Evolutionary conservation across 352 stramenopile genomes (phyloP).

Genomic region (Globisporangium sylvaticum): DNA sequence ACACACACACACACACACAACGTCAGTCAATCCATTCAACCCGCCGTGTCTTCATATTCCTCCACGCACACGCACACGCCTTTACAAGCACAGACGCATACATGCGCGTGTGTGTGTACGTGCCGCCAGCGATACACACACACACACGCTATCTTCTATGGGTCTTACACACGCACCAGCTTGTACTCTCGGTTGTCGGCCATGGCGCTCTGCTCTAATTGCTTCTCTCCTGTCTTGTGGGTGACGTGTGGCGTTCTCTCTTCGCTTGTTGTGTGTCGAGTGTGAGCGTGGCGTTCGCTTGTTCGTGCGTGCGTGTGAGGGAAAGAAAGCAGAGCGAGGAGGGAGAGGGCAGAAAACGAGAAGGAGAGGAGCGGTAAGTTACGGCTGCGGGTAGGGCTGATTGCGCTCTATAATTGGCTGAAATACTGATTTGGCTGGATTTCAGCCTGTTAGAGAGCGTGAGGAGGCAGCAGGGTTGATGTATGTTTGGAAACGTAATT

Average conservation of each 20-base stretch:
- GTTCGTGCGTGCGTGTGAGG: not conserved
- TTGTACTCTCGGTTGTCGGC: slow-evolving; percentile 84
- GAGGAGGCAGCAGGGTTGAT: no score
- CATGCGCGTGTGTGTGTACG: no score
- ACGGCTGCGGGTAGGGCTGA: not conserved
- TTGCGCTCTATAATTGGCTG: not conserved
- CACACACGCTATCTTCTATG: not conserved
- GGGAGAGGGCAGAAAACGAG: not conserved
- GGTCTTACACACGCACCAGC: slow-evolving; percentile 36
- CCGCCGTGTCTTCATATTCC: not conserved
- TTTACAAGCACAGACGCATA: no score
- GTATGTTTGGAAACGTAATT: no score
- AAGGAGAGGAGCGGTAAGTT: not conserved
- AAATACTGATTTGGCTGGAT: not conserved
- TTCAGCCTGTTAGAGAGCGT: not conserved
- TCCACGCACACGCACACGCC: not conserved
- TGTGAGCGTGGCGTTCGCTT: not conserved
- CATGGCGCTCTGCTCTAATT: slow-evolving; percentile 20
- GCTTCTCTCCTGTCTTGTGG: not conserved
- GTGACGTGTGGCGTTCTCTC: not conserved
- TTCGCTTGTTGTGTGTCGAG: not conserved
- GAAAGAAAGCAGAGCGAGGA: no score
- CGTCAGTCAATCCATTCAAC: not conserved
- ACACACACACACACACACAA: not conserved
- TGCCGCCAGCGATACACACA: not conserved